Evolutionary conservation across 257 asterid species (phyloP), one percentile per base, ranked within the genome.

Genomic region (Cynanchum wilfordii): DNA sequence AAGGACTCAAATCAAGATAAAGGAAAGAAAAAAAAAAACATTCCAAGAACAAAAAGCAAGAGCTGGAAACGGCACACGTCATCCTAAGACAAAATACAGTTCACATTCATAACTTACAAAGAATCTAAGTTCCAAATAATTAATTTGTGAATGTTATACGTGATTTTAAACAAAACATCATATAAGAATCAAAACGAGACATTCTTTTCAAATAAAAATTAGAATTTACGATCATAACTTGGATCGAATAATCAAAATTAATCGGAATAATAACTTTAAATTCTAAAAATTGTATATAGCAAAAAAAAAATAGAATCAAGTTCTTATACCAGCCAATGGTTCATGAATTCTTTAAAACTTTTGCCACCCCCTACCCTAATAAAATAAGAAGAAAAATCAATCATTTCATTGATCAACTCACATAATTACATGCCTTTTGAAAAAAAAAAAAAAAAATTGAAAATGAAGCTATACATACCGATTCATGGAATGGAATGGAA

Each of bases 271-370:
- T 36, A 2, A 36, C 3, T 36, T 3, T 2, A 36, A 36, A 36
- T n/a, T n/a, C n/a, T n/a, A n/a, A n/a, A n/a, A n/a, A n/a, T n/a
- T n/a, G n/a, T n/a, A n/a, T n/a, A n/a, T n/a, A n/a, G n/a, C n/a
- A n/a, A 3, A 33, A 33, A 3, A 33, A 33, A 3, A 42, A 55
- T 44, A 68, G 78, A 75, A 75, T 56, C 57, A 74, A 64, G 45
- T 74, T 64, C 78, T 42, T 59, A 19, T 49, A 45, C 3, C 1
- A 16, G 13, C 13, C 11, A 70, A 15, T 30, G 68, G 75, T 58
- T 57, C 55, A 9, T 8, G 57, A 71, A 71, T 9, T 24, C n/a
- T 5, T 15, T 16, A 24, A 42, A 71, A 13, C 30, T 58, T 71
- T 58, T 25, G 25, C n/a, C 12, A 54, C 24, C 9, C 59, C 59